These are phyloP conservation scores for Cucurbita moschata DNA, from an alignment of 306 rosid species.

Conservation along the genomic window DNA sequence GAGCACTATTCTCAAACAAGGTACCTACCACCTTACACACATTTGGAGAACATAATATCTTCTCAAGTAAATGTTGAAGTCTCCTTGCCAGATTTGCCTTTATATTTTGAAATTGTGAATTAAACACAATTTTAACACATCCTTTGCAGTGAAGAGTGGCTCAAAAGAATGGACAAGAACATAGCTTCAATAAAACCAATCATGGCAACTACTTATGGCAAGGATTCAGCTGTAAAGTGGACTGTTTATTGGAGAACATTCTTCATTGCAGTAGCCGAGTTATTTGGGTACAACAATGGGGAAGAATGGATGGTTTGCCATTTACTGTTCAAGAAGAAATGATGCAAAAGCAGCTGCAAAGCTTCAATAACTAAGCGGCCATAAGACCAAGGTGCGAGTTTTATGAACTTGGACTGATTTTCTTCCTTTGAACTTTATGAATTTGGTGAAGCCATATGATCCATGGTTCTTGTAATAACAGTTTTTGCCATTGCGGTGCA, in stretches of 20 bases:
- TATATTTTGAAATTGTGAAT: background rate
- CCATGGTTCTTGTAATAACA: background rate
- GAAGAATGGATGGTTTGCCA: conserved; percentile 92
- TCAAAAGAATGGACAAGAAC: conserved; percentile 67
- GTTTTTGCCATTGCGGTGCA: background rate
- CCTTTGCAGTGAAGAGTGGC: conserved; percentile 88
- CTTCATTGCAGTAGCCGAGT: conserved; percentile 81
- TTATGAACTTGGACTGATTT: background rate
- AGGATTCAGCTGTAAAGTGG: conserved; percentile 76
- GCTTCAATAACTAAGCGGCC: background rate
- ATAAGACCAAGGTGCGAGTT: background rate
- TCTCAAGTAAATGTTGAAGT: background rate
- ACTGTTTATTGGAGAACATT: conserved; percentile 90
- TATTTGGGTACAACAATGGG: conserved; percentile 68
- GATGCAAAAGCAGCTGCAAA: background rate
- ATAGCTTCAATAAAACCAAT: conserved; percentile 41
- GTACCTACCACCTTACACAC: conserved; percentile 21
- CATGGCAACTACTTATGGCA: conserved; percentile 78
- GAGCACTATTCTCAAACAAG: conserved; percentile 82
- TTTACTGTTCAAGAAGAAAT: conserved; percentile 65
- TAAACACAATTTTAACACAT: background rate
- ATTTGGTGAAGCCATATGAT: background rate
- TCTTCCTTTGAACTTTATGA: background rate
- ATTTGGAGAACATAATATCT: background rate
- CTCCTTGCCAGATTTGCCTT: background rate